Conservation (phyloP, 116 monocot genomes). For the Papilionanthe hybrid region DNA sequence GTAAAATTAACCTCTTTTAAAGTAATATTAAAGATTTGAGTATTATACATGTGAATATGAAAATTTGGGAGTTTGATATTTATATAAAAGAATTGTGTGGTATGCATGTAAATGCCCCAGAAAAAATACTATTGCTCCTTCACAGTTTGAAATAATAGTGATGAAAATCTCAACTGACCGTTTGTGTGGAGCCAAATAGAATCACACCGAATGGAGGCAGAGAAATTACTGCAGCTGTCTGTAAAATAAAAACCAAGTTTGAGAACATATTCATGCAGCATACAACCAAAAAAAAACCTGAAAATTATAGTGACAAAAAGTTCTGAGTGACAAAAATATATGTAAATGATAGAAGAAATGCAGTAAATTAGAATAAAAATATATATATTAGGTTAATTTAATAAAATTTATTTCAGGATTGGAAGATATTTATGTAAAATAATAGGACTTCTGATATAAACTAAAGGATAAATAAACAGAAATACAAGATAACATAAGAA, state of each 20-base stretch:
- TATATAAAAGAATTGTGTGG: too few relatives aligned
- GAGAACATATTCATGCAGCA: background rate
- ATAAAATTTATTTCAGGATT: background rate
- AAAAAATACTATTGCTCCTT: background rate
- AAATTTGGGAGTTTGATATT: too few relatives aligned
- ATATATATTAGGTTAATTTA: background rate
- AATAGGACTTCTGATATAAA: background rate
- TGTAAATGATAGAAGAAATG: background rate
- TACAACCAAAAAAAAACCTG: background rate
- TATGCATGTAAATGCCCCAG: background rate
- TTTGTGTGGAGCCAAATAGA: constrained; percentile 73
- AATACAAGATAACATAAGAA: background rate
- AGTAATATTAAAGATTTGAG: too few relatives aligned
- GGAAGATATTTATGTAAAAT: background rate
- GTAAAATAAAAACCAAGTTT: constrained; percentile 13
- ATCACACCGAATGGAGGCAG: constrained; percentile 52
- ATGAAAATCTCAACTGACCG: constrained; percentile 39
- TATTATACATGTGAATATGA: too few relatives aligned
- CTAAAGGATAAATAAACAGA: background rate
- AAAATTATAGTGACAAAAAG: background rate
- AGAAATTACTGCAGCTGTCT: constrained; percentile 64
- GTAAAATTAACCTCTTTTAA: too few relatives aligned
- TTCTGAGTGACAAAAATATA: background rate
- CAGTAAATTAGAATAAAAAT: background rate
- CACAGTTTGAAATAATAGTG: background rate